A percentile compares a stretch with the other conserved stretches of the same genome.
Evolutionary conservation across 768 basidiomycete species (phyloP).

Genomic region (Lactarius quietus): DNA sequence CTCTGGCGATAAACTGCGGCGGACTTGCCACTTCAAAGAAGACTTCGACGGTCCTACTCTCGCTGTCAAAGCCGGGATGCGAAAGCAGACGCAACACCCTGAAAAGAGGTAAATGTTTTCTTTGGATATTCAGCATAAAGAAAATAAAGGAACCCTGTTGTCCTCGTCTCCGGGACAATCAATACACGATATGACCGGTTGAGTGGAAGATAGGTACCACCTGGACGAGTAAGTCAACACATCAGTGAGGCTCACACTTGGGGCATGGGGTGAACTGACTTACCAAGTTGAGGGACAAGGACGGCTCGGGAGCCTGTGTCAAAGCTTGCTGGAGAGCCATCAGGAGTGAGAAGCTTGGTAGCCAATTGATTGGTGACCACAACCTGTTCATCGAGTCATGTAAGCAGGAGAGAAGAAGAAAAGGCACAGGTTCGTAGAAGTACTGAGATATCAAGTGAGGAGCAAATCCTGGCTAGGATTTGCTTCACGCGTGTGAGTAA

Average conservation of each 20-base stretch:
- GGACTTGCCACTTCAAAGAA: constrained; percentile 31
- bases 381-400: constrained; percentile 34
- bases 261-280: constrained; percentile 11
- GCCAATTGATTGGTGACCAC: constrained; percentile 66
- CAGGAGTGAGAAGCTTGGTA: constrained; percentile 60
- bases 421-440: background rate
- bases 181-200: constrained; percentile 43
- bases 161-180: constrained; percentile 40
- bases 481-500: constrained; percentile 53
- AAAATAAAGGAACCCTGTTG: constrained; percentile 37
- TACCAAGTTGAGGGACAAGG: constrained; percentile 66
- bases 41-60: constrained; percentile 27
- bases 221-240: constrained; percentile 25
- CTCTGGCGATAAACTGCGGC: constrained; percentile 1
- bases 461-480: constrained; percentile 46
- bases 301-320: constrained; percentile 60
- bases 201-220: constrained; percentile 41
- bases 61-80: constrained; percentile 33
- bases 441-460: constrained; percentile 33
- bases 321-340: constrained; percentile 63
- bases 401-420: background rate
- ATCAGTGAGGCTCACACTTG: background rate
- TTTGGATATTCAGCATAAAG: constrained; percentile 13
- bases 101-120: constrained; percentile 17
- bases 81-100: constrained; percentile 42